These are phyloP conservation scores for Hymenoscyphus fructigenus DNA, from an alignment of 2,329 filamentous ascomycete species.

Conservation along the genomic window DNA sequence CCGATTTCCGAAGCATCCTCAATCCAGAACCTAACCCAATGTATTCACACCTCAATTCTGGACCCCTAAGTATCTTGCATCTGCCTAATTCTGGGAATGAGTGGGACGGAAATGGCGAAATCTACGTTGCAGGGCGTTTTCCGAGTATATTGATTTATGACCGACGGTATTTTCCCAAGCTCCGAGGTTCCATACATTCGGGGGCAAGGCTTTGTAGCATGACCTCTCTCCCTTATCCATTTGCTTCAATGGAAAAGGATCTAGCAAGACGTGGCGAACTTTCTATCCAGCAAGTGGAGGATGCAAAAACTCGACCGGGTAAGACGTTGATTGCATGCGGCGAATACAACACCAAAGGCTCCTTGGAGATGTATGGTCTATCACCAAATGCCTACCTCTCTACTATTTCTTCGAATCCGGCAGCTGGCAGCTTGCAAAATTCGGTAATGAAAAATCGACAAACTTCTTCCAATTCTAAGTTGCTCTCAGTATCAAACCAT, in stretches of 20 bases:
- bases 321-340: conserved; percentile 78
- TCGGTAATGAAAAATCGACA: conserved; percentile 74
- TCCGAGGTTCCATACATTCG: conserved; percentile 78
- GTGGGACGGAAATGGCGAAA: conserved; percentile 59
- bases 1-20: conserved; percentile 27
- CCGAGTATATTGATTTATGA: conserved; percentile 88
- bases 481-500: conserved; percentile 79
- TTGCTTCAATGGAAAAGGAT: conserved; percentile 61
- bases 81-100: conserved; percentile 53
- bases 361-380: conserved; percentile 80
- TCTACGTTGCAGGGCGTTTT: conserved; percentile 87
- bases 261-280: conserved; percentile 55
- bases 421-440: conserved; percentile 41
- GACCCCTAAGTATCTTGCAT: conserved; percentile 80
- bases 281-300: conserved; percentile 52
- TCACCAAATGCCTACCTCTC: conserved; percentile 36
- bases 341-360: conserved; percentile 89
- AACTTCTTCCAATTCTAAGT: conserved; percentile 75
- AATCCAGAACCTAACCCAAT: conserved; percentile 51
- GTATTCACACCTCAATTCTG: conserved; percentile 75
- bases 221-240: conserved; percentile 66
- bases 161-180: conserved; percentile 75
- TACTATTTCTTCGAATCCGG: conserved; percentile 34
- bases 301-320: conserved; percentile 53
- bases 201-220: conserved; percentile 77